phyloP scores from a whole-genome alignment of 176 grass and related monocot species.

The Triticum timopheevii region DNA sequence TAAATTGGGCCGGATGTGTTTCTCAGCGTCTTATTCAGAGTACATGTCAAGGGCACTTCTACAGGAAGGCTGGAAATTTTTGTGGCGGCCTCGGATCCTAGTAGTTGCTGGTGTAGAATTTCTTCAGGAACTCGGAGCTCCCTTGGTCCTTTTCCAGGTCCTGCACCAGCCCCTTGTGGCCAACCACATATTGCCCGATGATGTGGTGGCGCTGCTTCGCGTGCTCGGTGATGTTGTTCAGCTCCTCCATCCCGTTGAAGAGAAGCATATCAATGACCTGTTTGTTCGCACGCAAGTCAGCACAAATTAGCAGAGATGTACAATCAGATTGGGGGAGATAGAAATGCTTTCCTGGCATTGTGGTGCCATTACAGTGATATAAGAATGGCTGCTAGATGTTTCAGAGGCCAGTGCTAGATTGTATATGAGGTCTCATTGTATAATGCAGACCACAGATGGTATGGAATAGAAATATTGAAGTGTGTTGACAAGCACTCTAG shows the following conservation, averaged over 20 bases:
- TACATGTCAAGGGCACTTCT: not conserved
- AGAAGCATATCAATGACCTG: slow-evolving; percentile 98
- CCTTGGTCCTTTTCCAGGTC: slow-evolving; percentile 61
- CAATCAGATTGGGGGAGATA: not conserved
- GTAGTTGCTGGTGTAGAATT: slow-evolving; percentile 90
- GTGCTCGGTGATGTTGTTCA: slow-evolving; percentile 73
- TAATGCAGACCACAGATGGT: not conserved
- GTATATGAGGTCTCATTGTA: not conserved
- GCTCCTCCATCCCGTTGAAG: slow-evolving; percentile 83
- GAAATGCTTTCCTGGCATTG: not conserved
- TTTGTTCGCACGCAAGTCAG: slow-evolving; percentile 6
- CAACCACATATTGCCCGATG: slow-evolving; percentile 87
- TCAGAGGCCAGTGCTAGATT: not conserved
- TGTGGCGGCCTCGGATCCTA: slow-evolving; percentile 33
- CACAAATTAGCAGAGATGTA: not conserved
- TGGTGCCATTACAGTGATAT: not conserved
- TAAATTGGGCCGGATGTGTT: slow-evolving; percentile 23
- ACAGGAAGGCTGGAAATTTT: not conserved
- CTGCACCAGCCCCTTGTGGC: slow-evolving; percentile 51
- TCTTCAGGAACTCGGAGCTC: slow-evolving; percentile 70
- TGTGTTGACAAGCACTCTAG: not conserved
- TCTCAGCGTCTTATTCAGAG: slow-evolving; percentile 40
- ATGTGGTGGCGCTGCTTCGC: slow-evolving; percentile 96
- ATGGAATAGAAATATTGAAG: not conserved
- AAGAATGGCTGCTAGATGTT: not conserved